These are phyloP conservation scores for Penicillium sp. DNA, from an alignment of 2,329 filamentous ascomycete genomes.

Conservation along the genomic window DNA sequence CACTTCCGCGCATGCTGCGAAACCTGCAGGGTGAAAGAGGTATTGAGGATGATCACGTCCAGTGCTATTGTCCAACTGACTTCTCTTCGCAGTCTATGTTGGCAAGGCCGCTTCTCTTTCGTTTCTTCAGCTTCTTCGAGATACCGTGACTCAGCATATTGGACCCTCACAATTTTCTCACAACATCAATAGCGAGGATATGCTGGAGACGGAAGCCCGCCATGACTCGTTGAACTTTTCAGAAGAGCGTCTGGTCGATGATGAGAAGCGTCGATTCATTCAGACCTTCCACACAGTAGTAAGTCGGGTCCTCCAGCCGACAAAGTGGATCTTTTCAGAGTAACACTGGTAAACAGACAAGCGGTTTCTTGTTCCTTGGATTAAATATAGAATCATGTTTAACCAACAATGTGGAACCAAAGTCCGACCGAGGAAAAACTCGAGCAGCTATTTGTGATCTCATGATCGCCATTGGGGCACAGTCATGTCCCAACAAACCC, in stretches of 20 bases:
- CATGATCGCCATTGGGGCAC: slow-evolving; percentile 54
- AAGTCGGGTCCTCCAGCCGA: slow-evolving; percentile 7
- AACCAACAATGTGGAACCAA: slow-evolving; percentile 5
- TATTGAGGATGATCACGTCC: slow-evolving; percentile 17
- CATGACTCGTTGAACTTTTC: slow-evolving; percentile 34
- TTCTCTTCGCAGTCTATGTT: slow-evolving; percentile 26
- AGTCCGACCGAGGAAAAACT: slow-evolving; percentile 24
- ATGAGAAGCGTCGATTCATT: slow-evolving; percentile 36
- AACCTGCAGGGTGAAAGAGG: slow-evolving; percentile 54
- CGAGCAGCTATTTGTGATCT: slow-evolving; percentile 41
- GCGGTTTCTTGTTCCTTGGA: slow-evolving; percentile 42
- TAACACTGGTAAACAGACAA: slow-evolving; percentile 32
- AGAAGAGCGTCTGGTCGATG: slow-evolving; percentile 28
- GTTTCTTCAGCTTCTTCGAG: slow-evolving; percentile 55
- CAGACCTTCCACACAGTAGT: slow-evolving; percentile 30
- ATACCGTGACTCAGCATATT: slow-evolving; percentile 49
- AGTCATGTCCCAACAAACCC: slow-evolving; percentile 40
- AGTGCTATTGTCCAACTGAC: background rate
- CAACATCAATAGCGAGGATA: slow-evolving; percentile 50
- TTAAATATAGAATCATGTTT: slow-evolving; percentile 26
- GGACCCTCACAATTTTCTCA: slow-evolving; percentile 56
- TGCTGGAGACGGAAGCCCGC: slow-evolving; percentile 51
- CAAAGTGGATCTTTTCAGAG: background rate
- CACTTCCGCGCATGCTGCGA: slow-evolving; percentile 47
- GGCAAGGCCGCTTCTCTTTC: slow-evolving; percentile 46